phyloP scores from a whole-genome alignment of 495 filamentous ascomycete species.

The Bombardia bombarda region DNA sequence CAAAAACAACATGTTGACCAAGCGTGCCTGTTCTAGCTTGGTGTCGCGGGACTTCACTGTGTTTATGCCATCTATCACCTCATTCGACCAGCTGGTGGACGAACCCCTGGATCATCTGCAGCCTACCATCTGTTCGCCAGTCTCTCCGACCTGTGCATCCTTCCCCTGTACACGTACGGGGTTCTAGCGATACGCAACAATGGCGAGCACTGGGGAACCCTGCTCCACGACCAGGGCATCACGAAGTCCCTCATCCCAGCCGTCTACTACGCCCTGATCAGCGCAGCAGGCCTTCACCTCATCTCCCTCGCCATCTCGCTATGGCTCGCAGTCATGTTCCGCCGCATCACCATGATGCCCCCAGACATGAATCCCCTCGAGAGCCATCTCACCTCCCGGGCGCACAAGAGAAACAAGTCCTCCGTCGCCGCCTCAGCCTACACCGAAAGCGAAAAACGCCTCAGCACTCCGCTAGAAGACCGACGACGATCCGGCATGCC shows the following conservation, averaged over 20 bases:
- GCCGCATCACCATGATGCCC: constrained; percentile 67
- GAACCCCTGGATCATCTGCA: constrained; percentile 68
- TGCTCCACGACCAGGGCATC: constrained; percentile 43
- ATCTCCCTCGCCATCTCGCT: constrained; percentile 60
- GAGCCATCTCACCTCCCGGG: constrained; percentile 70
- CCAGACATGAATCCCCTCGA: constrained; percentile 92
- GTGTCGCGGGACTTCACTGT: constrained; percentile 58
- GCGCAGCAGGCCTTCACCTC: constrained; percentile 57
- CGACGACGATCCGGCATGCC: constrained; percentile 40
- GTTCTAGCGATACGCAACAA: constrained; percentile 48
- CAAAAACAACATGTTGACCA: not conserved
- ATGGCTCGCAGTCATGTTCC: constrained; percentile 68
- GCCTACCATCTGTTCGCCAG: constrained; percentile 79
- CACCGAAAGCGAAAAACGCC: constrained; percentile 42
- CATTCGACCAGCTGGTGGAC: constrained; percentile 51
- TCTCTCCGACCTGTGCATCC: constrained; percentile 58
- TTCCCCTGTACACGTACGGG: constrained; percentile 73
- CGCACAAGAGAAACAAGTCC: constrained; percentile 68
- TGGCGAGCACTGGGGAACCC: constrained; percentile 51
- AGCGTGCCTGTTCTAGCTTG: constrained; percentile 41
- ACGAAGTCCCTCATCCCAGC: constrained; percentile 48
- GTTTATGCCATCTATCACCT: constrained; percentile 76
- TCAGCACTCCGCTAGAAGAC: constrained; percentile 38
- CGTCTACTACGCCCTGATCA: constrained; percentile 55
- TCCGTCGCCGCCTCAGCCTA: constrained; percentile 51